A percentile compares a stretch with the other conserved stretches of the same genome.
Conservation (phyloP, 2,329 filamentous ascomycete genomes). For the Aspergillus flavus region DNA sequence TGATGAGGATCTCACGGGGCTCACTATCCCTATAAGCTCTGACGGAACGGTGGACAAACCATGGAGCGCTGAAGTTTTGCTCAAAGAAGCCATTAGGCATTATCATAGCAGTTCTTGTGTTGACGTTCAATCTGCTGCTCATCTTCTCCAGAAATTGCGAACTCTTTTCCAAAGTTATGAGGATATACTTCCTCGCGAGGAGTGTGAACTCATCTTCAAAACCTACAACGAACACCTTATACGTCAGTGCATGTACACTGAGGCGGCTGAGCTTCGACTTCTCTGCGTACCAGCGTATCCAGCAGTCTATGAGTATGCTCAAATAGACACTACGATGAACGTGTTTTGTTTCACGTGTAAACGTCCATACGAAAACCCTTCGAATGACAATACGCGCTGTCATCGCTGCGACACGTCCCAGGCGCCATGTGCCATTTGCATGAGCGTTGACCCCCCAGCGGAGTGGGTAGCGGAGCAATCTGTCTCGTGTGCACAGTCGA, state of each 20-base stretch:
- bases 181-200: constrained; percentile 43
- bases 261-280: constrained; percentile 59
- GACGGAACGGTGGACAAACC: constrained; percentile 36
- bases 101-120: constrained; percentile 42
- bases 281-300: constrained; percentile 59
- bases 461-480: constrained; percentile 40
- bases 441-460: constrained; percentile 43
- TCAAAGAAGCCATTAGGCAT: constrained; percentile 43
- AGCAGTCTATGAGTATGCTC: constrained; percentile 59
- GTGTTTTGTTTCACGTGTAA: constrained; percentile 60
- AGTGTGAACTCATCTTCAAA: constrained; percentile 59
- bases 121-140: constrained; percentile 45
- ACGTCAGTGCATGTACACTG: constrained; percentile 46
- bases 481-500: constrained; percentile 13
- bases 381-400: constrained; percentile 52
- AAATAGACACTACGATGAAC: constrained; percentile 57
- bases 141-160: constrained; percentile 45
- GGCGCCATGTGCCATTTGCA: constrained; percentile 45
- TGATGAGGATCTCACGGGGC: constrained; percentile 25
- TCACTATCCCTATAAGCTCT: constrained; percentile 36
- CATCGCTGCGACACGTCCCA: constrained; percentile 51
- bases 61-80: constrained; percentile 42
- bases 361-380: constrained; percentile 56
- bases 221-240: constrained; percentile 60
- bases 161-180: constrained; percentile 41